phyloP scores from a whole-genome alignment of 805 yeast genomes.

The Pichia pseudocactophila region DNA sequence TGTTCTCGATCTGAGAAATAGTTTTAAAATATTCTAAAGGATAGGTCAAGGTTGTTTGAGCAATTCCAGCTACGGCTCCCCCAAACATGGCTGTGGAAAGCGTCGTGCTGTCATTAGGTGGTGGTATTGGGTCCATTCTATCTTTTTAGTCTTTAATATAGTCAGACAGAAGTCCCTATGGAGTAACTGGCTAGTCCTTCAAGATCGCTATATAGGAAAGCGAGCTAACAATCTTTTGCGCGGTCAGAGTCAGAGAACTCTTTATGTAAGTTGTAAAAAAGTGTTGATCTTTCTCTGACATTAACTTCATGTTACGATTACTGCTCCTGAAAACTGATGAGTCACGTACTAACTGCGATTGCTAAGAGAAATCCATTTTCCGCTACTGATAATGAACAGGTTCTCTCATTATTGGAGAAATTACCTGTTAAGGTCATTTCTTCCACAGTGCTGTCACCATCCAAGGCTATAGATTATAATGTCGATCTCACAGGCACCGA shows the following conservation, averaged over 20 bases:
- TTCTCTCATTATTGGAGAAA: slow-evolving; percentile 21
- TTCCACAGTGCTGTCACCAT: slow-evolving; percentile 23
- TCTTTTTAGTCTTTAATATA: too few relatives aligned
- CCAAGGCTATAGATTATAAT: slow-evolving; percentile 33
- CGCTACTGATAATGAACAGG: slow-evolving; percentile 14
- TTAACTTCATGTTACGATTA: too few relatives aligned
- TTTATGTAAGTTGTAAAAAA: too few relatives aligned
- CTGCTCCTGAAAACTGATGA: slow-evolving; percentile 11
- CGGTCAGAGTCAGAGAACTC: too few relatives aligned
- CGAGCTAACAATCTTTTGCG: too few relatives aligned
- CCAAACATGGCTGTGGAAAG: slow-evolving; percentile 50
- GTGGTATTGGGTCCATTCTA: slow-evolving; percentile 21
- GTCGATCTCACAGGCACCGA: slow-evolving; percentile 17
- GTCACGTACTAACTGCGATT: slow-evolving; percentile 26
- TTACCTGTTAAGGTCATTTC: slow-evolving; percentile 26
- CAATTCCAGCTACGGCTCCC: slow-evolving; percentile 54
- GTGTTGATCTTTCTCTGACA: too few relatives aligned
- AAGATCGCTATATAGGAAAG: too few relatives aligned
- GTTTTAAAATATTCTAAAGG: slow-evolving; percentile 69
- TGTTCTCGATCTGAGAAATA: slow-evolving; percentile 48
- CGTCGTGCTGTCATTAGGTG: slow-evolving; percentile 27
- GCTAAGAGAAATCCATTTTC: slow-evolving; percentile 18
- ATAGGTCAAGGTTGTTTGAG: slow-evolving; percentile 54
- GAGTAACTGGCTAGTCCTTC: too few relatives aligned
- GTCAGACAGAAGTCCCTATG: too few relatives aligned